Evolutionary conservation across 805 yeast genomes (phyloP).

Genomic region (Ogataea methanolica): DNA sequence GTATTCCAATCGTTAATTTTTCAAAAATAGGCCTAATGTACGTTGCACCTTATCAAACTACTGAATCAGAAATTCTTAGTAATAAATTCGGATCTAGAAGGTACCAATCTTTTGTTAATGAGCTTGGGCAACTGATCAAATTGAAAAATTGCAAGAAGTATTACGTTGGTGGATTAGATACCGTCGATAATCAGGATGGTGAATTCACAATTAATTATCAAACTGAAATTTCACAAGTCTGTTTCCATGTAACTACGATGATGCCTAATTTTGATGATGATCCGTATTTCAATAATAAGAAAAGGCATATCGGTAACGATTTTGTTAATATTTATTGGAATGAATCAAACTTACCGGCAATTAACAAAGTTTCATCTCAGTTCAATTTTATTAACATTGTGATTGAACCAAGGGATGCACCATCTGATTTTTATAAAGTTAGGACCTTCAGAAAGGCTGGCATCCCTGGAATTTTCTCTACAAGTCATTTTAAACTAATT

Average conservation of each 20-base stretch:
- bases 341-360: slow-evolving; percentile 62
- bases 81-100: slow-evolving; percentile 61
- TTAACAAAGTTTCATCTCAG: slow-evolving; percentile 68
- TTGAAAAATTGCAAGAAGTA: slow-evolving; percentile 51
- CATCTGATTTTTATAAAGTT: slow-evolving; percentile 46
- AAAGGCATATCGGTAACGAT: slow-evolving; percentile 83
- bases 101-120: slow-evolving; percentile 54
- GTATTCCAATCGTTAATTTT: slow-evolving; percentile 72
- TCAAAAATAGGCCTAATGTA: slow-evolving; percentile 78
- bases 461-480: slow-evolving; percentile 72
- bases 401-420: slow-evolving; percentile 46
- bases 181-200: slow-evolving; percentile 67
- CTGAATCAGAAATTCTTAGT: slow-evolving; percentile 59
- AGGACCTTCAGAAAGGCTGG: slow-evolving; percentile 61
- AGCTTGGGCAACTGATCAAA: slow-evolving; percentile 57
- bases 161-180: slow-evolving; percentile 76
- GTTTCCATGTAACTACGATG: slow-evolving; percentile 77
- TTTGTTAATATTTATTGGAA: slow-evolving; percentile 78
- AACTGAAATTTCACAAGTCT: slow-evolving; percentile 63
- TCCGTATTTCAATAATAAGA: slow-evolving; percentile 48
- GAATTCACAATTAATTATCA: slow-evolving; percentile 69
- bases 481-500: slow-evolving; percentile 70
- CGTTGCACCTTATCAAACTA: slow-evolving; percentile 61
- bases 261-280: slow-evolving; percentile 59
- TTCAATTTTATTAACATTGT: slow-evolving; percentile 81